phyloP scores from a whole-genome alignment of 305 asterid species.

The Rubia tinctorum region DNA sequence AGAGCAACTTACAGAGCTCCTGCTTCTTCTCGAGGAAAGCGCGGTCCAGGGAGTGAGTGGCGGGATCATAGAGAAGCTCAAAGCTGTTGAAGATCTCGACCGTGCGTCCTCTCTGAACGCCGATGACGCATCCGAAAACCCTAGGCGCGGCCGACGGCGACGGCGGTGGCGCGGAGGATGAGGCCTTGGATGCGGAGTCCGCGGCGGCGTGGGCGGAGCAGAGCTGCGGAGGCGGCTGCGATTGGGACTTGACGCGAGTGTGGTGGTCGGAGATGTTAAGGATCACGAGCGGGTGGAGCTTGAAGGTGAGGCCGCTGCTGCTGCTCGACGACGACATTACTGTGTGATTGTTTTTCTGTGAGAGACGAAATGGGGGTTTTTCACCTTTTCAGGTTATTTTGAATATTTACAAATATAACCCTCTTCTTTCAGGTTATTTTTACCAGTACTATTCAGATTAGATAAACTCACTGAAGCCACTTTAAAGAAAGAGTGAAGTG shows the following conservation, averaged over 20 bases:
- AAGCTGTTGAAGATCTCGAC: conserved; percentile 98
- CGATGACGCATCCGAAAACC: conserved; percentile 95
- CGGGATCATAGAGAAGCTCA: conserved; percentile 73
- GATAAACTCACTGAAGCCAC: too few relatives aligned
- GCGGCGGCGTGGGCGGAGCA: conserved; percentile 29
- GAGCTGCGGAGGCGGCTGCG: conserved; percentile 47
- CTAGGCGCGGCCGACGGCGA: conserved; percentile 41
- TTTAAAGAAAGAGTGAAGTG: too few relatives aligned
- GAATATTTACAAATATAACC: background rate
- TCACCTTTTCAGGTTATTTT: background rate
- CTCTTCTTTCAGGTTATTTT: too few relatives aligned
- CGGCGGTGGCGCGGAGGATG: conserved; percentile 19
- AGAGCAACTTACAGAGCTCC: conserved; percentile 68
- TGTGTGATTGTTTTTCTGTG: background rate
- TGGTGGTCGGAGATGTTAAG: conserved; percentile 94
- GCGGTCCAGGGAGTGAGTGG: conserved; percentile 70
- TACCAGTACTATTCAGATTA: too few relatives aligned
- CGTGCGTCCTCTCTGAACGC: conserved; percentile 88
- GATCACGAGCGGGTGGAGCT: conserved; percentile 93
- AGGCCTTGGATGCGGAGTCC: conserved; percentile 21
- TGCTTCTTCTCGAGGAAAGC: conserved; percentile 85
- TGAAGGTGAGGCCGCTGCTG: conserved; percentile 95
- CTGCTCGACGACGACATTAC: conserved; percentile 80
- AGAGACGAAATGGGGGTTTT: too few relatives aligned
- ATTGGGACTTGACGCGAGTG: conserved; percentile 86